Evolutionary conservation across 345 rosid genomes (phyloP), one percentile per base, ranked within the genome.

Genomic region (Raphanus sativus): DNA sequence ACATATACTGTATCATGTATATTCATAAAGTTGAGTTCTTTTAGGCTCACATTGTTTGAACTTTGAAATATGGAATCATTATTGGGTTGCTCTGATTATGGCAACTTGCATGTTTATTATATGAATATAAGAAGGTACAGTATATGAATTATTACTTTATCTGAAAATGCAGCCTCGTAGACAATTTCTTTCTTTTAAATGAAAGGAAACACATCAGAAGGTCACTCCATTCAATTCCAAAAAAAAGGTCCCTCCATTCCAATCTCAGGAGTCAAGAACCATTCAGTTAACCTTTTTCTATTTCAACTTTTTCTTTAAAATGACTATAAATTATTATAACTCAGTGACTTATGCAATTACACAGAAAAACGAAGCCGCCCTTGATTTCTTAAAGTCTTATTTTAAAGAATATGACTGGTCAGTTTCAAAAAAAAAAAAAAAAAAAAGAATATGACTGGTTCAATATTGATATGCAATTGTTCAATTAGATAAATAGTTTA

Each of bases 11-110:
- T n/a, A 11, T 12, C 6, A 38, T 21, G 21, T 48, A 26, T 15
- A n/a, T 13, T 8, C n/a, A 25, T 26, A 7, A 65, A n/a, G 40
- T 15, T 62, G 62, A 48, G 33, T 16, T 73, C 4, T 25, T 24
- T n/a, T 59, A 67, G 38, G 74, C 42, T 52, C 75, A 52, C 64
- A 76, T 34, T 62, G 74, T 75, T 68, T 76, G 79, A 76, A 60
- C 74, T 61, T 48, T 76, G 29, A 60, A 32, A 17, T 1, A 67
- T 21, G 50, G 2, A 76, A 76, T 24, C 63, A 61, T 69, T 0
- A 61, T 55, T 76, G 54, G 55, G n/a, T 21, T 32, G 62, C 70
- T 64, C 34, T 64, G 69, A 33, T 24, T 67, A 2, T 67, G 8
- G 12, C 55, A 34, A 69, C 32, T 76, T 69, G 74, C 1, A 26